A percentile compares a stretch with the other conserved stretches of the same genome.
phyloP scores from a whole-genome alignment of 2,329 filamentous ascomycete species.

The Geosmithia flava region DNA sequence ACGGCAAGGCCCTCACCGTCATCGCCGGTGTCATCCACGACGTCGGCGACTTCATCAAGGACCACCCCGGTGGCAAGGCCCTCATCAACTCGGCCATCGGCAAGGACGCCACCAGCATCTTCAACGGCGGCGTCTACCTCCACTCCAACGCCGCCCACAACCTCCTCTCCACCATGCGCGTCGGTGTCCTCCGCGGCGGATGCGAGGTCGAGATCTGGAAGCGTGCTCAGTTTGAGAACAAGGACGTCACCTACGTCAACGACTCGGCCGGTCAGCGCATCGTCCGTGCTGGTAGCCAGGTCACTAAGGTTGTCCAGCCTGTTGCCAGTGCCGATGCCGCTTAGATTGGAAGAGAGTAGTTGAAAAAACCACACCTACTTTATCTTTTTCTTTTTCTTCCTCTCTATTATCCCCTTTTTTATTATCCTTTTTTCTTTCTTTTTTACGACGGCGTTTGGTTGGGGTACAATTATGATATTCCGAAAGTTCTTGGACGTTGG shows the following conservation, averaged over 20 bases:
- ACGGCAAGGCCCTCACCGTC: conserved; percentile 61
- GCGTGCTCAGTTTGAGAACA: conserved; percentile 71
- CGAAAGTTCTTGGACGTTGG: neutral
- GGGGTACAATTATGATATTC: neutral
- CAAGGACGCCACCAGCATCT: conserved; percentile 82
- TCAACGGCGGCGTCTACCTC: conserved; percentile 84
- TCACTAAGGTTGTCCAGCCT: conserved; percentile 72
- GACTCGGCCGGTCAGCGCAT: conserved; percentile 74
- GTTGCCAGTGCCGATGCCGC: conserved; percentile 76
- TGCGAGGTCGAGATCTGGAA: conserved; percentile 93
- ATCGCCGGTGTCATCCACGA: conserved; percentile 82
- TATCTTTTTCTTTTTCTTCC: neutral
- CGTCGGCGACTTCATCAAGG: conserved; percentile 71
- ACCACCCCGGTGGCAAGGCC: conserved; percentile 82
- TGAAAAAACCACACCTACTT: neutral
- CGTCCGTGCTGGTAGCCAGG: conserved; percentile 73
- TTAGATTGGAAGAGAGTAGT: conserved; percentile 20
- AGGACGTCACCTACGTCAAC: conserved; percentile 68
- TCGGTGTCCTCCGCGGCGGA: conserved; percentile 75
- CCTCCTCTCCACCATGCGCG: conserved; percentile 74
- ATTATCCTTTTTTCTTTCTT: neutral
- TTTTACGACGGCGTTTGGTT: neutral
- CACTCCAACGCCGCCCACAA: conserved; percentile 89
- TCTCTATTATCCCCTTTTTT: neutral
- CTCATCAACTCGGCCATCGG: conserved; percentile 73